Percentiles rank a stretch among this genome's conserved stretches.
Evolutionary conservation across 331 rosid genomes (phyloP).

Genomic region (Quercus tomentella): DNA sequence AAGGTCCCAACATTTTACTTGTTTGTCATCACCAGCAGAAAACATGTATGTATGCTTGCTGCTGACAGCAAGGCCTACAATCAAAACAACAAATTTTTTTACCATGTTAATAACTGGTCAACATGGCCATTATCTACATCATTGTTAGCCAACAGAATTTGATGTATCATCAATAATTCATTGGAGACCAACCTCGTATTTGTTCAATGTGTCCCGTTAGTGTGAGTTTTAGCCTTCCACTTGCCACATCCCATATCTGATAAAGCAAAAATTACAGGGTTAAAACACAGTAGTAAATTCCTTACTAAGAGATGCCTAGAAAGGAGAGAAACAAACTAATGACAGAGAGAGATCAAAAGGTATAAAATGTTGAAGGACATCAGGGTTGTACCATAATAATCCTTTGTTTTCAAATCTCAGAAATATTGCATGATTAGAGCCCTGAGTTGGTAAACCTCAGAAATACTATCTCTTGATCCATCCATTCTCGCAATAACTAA

Average conservation of each 20-base stretch:
- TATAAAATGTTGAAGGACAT: neutral
- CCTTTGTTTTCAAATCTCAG: too few species aligned
- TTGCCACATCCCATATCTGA: slow-evolving; percentile 97
- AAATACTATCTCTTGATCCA: neutral
- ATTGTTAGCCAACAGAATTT: slow-evolving; percentile 2
- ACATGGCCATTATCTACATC: neutral
- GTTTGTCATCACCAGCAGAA: slow-evolving; percentile 98
- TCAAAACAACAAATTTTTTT: neutral
- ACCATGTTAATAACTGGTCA: neutral
- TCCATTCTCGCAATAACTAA: neutral
- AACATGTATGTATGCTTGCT: slow-evolving; percentile 91
- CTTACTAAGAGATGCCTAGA: neutral
- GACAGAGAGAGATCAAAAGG: neutral
- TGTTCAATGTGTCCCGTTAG: slow-evolving; percentile 96
- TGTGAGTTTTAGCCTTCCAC: slow-evolving; percentile 83
- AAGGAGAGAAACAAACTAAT: neutral
- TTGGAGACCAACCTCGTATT: slow-evolving; percentile 63
- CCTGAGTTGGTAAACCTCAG: neutral
- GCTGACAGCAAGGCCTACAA: slow-evolving; percentile 91
- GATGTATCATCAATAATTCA: slow-evolving; percentile 10
- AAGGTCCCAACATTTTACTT: slow-evolving; percentile 99
- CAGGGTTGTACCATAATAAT: neutral
- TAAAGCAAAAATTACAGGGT: slow-evolving; percentile 33
- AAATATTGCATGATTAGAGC: neutral
- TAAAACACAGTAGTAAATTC: neutral